Evolutionary conservation across 164 flowering plant genomes (phyloP).

Genomic region (Cinnamomum micranthum): DNA sequence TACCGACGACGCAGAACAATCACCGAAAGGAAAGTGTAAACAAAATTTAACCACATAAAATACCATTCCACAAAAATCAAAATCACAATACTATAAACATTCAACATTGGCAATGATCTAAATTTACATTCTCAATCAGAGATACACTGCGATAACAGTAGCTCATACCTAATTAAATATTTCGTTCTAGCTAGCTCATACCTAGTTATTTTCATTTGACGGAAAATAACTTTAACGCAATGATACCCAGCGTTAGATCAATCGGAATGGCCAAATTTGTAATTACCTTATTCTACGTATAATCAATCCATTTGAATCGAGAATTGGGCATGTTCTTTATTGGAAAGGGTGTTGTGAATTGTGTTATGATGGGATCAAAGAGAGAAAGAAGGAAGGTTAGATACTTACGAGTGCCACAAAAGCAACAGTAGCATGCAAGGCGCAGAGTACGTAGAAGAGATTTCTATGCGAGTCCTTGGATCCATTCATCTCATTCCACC

Average conservation of each 20-base stretch:
- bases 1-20: no score
- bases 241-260: no score
- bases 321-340: not conserved
- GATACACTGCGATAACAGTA: no score
- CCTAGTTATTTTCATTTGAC: not conserved
- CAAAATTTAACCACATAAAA: no score
- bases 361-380: not conserved
- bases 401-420: conserved; percentile 37
- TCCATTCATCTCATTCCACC: conserved; percentile 42
- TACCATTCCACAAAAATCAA: no score
- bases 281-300: not conserved
- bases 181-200: no score
- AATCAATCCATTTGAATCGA: no score
- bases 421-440: conserved; percentile 36
- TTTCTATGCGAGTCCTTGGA: conserved; percentile 34
- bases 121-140: no score
- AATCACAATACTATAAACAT: no score
- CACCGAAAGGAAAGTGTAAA: no score
- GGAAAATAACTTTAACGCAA: not conserved
- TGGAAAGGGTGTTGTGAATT: not conserved
- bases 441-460: conserved; percentile 42
- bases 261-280: not conserved
- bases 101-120: no score
- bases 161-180: no score
- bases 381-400: not conserved